Evolutionary conservation across 495 filamentous ascomycete genomes (phyloP).

Genomic region (Penicillium diatomitis): DNA sequence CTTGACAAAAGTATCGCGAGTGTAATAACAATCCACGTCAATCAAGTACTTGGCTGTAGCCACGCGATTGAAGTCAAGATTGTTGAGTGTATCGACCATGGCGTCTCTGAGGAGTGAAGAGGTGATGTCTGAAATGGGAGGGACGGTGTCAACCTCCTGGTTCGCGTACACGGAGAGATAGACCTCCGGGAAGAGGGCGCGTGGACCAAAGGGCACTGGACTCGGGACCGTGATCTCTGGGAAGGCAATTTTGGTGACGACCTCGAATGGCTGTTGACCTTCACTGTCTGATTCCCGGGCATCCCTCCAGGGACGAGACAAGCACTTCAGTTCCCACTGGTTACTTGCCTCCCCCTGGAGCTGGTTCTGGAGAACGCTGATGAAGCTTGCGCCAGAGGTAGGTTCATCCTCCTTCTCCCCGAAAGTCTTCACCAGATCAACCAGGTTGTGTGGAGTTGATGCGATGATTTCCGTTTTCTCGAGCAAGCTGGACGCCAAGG

Average conservation of each 20-base stretch:
- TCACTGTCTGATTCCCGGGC: slow-evolving; percentile 38
- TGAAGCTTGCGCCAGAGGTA: slow-evolving; percentile 55
- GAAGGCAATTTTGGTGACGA: slow-evolving; percentile 61
- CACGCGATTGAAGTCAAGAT: slow-evolving; percentile 85
- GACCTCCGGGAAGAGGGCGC: slow-evolving; percentile 79
- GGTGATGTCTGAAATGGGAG: slow-evolving; percentile 62
- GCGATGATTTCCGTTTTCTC: slow-evolving; percentile 91
- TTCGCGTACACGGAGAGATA: slow-evolving; percentile 86
- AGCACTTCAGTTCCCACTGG: slow-evolving; percentile 67
- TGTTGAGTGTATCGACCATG: slow-evolving; percentile 88
- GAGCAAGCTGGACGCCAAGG: slow-evolving; percentile 66
- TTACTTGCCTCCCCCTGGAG: slow-evolving; percentile 60
- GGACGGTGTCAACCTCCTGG: slow-evolving; percentile 89
- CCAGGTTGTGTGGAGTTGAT: slow-evolving; percentile 69
- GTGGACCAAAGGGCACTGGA: slow-evolving; percentile 61
- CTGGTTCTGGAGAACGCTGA: slow-evolving; percentile 76
- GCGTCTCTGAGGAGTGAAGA: slow-evolving; percentile 76
- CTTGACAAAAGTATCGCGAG: slow-evolving; percentile 79
- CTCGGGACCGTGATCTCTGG: slow-evolving; percentile 66
- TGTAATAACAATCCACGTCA: slow-evolving; percentile 91
- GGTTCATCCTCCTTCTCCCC: slow-evolving; percentile 45
- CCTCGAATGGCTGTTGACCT: slow-evolving; percentile 32
- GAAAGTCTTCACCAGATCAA: slow-evolving; percentile 77
- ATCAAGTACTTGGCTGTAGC: slow-evolving; percentile 81
- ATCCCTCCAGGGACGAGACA: slow-evolving; percentile 76